phyloP scores from a whole-genome alignment of 2,329 filamentous ascomycete species.

The Exophiala spinifera region DNA sequence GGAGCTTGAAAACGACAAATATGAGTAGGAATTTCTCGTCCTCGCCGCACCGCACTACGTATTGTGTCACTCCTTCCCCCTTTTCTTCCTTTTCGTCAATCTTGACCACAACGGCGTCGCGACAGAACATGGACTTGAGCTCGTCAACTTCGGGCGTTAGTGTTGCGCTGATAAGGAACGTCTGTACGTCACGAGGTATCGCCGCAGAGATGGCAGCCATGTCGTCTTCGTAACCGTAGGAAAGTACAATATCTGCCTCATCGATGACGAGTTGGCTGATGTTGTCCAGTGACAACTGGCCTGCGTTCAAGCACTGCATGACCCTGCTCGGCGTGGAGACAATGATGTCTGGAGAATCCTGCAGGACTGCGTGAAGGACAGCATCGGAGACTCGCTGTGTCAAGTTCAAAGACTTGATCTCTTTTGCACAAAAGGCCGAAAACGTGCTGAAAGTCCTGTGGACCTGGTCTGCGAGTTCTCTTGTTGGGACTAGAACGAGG shows the following conservation, averaged over 20 bases:
- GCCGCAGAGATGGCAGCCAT: conserved; percentile 73
- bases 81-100: conserved; percentile 79
- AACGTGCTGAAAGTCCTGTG: conserved; percentile 73
- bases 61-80: conserved; percentile 76
- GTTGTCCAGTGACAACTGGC: conserved; percentile 66
- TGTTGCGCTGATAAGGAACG: conserved; percentile 90
- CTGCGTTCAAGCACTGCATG: conserved; percentile 70
- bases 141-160: conserved; percentile 83
- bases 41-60: conserved; percentile 84
- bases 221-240: conserved; percentile 91
- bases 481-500: conserved; percentile 90
- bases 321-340: conserved; percentile 87
- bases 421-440: conserved; percentile 78
- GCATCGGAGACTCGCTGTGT: conserved; percentile 86
- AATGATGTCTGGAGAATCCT: conserved; percentile 82
- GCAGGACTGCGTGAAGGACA: conserved; percentile 81
- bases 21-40: conserved; percentile 93
- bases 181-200: conserved; percentile 82
- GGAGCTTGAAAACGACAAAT: conserved; percentile 93
- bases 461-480: conserved; percentile 91
- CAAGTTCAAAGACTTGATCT: conserved; percentile 77
- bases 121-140: conserved; percentile 80
- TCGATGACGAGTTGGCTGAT: conserved; percentile 82
- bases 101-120: conserved; percentile 73
- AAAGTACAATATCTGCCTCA: conserved; percentile 88